A percentile compares a stretch with the other conserved stretches of the same genome.
These are phyloP conservation scores for Lomentospora prolificans DNA, from an alignment of 2,329 filamentous ascomycete genomes.

Conservation along the genomic window DNA sequence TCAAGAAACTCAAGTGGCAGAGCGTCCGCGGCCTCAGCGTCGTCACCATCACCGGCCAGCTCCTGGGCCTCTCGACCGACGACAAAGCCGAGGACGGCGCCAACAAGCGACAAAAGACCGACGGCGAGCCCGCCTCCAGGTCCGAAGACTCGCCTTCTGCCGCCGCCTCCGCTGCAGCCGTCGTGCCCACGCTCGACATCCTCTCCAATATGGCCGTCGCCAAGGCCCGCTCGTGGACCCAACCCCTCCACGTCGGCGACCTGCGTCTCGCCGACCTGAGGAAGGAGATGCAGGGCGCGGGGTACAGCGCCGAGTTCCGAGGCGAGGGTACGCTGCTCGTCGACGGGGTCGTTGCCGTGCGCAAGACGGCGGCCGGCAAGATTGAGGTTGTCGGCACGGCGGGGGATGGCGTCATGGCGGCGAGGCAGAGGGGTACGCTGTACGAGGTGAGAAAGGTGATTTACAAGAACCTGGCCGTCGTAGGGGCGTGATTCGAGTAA, in stretches of 20 bases:
- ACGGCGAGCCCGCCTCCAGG: too few relatives aligned
- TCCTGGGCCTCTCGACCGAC: conserved; percentile 26
- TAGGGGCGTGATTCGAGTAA: conserved; percentile 40
- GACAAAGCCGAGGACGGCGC: conserved; percentile 26
- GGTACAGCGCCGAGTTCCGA: conserved; percentile 83
- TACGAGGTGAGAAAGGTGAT: conserved; percentile 84
- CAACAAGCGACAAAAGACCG: conserved; percentile 39
- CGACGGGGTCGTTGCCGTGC: conserved; percentile 77
- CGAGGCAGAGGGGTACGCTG: conserved; percentile 53
- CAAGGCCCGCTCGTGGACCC: conserved; percentile 60
- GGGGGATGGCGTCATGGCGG: conserved; percentile 15
- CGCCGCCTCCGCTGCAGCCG: too few relatives aligned
- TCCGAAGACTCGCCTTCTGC: too few relatives aligned
- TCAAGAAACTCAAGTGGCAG: conserved; percentile 88
- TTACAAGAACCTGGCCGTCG: conserved; percentile 87
- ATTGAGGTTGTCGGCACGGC: conserved; percentile 81
- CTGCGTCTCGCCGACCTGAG: conserved; percentile 80
- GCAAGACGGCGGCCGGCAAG: conserved; percentile 76
- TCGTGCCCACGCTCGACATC: conserved; percentile 42
- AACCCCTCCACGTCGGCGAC: conserved; percentile 91
- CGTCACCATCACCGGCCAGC: conserved; percentile 78
- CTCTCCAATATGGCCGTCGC: conserved; percentile 53
- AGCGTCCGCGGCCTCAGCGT: conserved; percentile 82
- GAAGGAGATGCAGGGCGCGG: conserved; percentile 68
- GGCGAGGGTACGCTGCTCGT: conserved; percentile 88